phyloP scores from a whole-genome alignment of 108 stramenopile species.

The Aurantiochytrium sp. region DNA sequence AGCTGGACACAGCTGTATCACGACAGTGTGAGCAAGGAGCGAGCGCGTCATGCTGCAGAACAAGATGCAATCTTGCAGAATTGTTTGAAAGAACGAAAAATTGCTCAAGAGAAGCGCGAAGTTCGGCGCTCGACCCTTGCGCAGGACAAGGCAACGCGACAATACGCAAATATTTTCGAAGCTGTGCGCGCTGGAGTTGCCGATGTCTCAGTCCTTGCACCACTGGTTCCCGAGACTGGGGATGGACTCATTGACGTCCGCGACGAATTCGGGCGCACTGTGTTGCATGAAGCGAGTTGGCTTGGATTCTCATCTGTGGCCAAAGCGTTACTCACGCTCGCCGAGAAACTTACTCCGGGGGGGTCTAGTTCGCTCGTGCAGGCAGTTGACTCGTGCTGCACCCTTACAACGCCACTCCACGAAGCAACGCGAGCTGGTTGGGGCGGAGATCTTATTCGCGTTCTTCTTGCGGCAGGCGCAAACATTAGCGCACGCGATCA shows the following conservation, averaged over 20 bases:
- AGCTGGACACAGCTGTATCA: too few species aligned
- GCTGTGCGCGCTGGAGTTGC: not conserved
- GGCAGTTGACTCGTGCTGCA: not conserved
- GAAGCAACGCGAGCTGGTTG: not conserved
- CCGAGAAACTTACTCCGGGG: not conserved
- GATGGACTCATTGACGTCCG: not conserved
- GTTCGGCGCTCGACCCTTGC: not conserved
- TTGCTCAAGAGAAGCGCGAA: too few species aligned
- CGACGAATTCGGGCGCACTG: not conserved
- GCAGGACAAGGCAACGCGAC: not conserved
- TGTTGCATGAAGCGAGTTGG: not conserved
- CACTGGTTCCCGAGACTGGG: not conserved
- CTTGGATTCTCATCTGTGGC: not conserved
- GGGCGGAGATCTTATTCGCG: not conserved
- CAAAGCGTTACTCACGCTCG: not conserved
- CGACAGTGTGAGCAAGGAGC: too few species aligned
- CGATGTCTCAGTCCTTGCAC: not conserved
- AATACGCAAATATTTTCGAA: not conserved
- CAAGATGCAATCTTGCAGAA: too few species aligned
- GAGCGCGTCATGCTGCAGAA: too few species aligned
- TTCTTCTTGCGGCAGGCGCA: not conserved
- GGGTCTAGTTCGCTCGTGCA: not conserved
- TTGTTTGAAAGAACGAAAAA: too few species aligned
- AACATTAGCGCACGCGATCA: not conserved
- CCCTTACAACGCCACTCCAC: not conserved